phyloP scores from a whole-genome alignment of 2,329 filamentous ascomycete species.

The Phyllosticta citriasiana region DNA sequence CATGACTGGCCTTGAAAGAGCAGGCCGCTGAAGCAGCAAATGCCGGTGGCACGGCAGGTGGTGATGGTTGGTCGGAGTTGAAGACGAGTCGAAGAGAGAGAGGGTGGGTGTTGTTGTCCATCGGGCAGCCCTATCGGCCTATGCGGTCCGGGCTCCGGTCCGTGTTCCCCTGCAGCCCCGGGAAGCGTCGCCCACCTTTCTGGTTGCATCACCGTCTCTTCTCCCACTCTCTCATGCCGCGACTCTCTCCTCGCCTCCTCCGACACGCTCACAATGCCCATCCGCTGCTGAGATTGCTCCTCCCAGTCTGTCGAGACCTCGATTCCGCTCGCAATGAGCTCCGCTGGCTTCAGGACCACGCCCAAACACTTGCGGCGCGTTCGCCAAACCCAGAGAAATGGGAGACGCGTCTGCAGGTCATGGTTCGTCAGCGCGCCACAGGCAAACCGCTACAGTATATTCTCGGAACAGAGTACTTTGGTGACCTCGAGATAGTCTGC shows the following conservation, averaged over 20 bases:
- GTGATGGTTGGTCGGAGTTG: not conserved
- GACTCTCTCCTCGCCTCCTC: constrained; percentile 49
- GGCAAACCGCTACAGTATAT: constrained; percentile 84
- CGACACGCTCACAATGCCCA: constrained; percentile 45
- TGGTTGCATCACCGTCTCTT: not conserved
- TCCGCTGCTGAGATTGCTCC: constrained; percentile 48
- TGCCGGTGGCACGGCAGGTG: not conserved
- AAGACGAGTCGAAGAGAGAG: not conserved
- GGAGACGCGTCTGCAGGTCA: constrained; percentile 23
- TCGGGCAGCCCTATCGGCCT: not conserved
- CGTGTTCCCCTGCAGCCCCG: not conserved
- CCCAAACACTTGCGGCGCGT: constrained; percentile 12
- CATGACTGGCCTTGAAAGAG: not conserved
- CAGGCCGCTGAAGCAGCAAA: not conserved
- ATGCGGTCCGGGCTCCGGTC: not conserved
- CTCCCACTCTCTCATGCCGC: constrained; percentile 35
- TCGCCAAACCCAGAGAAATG: constrained; percentile 13
- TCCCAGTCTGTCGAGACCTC: constrained; percentile 55
- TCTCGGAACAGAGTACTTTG: constrained; percentile 81
- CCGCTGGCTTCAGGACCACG: constrained; percentile 59
- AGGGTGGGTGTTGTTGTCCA: not conserved
- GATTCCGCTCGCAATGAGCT: constrained; percentile 58
- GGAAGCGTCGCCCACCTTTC: not conserved
- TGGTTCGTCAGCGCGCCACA: constrained; percentile 35
- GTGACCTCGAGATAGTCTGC: constrained; percentile 68